A percentile compares a stretch with the other conserved stretches of the same genome.
Conservation (phyloP, 2,329 filamentous ascomycete genomes). For the Emericellopsis atlantica region DNA sequence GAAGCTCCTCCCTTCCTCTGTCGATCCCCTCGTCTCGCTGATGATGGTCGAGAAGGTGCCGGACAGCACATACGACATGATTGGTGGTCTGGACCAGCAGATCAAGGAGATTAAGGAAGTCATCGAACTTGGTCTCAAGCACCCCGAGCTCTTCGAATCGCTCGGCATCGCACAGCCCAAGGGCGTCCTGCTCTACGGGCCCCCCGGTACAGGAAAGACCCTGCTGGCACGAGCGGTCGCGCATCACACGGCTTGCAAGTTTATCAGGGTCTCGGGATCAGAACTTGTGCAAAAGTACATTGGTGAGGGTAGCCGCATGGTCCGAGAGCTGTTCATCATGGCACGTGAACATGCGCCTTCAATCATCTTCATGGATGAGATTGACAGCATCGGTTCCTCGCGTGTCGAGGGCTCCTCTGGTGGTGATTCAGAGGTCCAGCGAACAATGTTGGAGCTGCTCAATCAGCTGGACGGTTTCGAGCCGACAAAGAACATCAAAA, state of each 20-base stretch:
- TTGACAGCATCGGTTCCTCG: conserved; percentile 95
- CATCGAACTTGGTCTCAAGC: conserved; percentile 95
- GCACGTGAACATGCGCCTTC: conserved; percentile 93
- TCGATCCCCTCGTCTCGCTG: conserved; percentile 94
- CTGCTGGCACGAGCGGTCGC: conserved; percentile 88
- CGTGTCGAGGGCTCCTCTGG: conserved; percentile 92
- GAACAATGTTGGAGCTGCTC: conserved; percentile 94
- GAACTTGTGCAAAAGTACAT: conserved; percentile 99
- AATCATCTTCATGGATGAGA: conserved; percentile 99
- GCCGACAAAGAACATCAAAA: conserved; percentile 99
- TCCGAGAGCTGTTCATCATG: conserved; percentile 98
- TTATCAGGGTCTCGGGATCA: conserved; percentile 91
- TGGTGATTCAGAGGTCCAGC: conserved; percentile 94
- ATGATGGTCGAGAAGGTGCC: conserved; percentile 99
- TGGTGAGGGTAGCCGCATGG: conserved; percentile 95
- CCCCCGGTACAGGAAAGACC: conserved; percentile 94
- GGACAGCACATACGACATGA: conserved; percentile 99
- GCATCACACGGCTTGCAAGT: conserved; percentile 98
- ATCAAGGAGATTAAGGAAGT: conserved; percentile 99
- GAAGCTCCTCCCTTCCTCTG: conserved; percentile 95
- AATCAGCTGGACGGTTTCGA: conserved; percentile 99
- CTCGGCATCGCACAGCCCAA: conserved; percentile 97
- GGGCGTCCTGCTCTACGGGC: conserved; percentile 91
- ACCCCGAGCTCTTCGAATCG: conserved; percentile 98
- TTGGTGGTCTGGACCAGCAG: conserved; percentile 94